Conservation (phyloP, 2,329 filamentous ascomycete genomes). For the Microdochium trichocladiopsis region DNA sequence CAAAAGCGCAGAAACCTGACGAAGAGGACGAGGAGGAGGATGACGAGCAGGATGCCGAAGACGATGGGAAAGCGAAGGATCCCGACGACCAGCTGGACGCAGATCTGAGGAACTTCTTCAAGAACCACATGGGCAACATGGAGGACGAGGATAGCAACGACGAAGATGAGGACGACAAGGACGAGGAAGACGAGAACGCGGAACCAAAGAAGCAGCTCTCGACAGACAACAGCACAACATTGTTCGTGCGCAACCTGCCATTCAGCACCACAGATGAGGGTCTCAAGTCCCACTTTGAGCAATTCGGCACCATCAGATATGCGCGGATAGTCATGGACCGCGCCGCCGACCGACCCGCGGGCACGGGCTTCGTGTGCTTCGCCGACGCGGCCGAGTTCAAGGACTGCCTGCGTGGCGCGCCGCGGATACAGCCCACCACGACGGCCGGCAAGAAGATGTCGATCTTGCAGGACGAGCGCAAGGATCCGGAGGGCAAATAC, state of each 20-base stretch:
- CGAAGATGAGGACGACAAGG: slow-evolving; percentile 12
- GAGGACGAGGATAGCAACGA: slow-evolving; percentile 33
- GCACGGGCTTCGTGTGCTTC: slow-evolving; percentile 95
- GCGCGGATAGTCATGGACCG: slow-evolving; percentile 86
- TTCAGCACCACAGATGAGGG: slow-evolving; percentile 80
- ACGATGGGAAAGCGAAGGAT: slow-evolving; percentile 20
- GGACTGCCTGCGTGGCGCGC: slow-evolving; percentile 68
- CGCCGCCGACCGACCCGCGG: slow-evolving; percentile 77
- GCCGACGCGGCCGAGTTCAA: slow-evolving; percentile 68
- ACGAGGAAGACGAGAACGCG: slow-evolving; percentile 29
- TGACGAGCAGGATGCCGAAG: slow-evolving; percentile 18
- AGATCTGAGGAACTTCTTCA: slow-evolving; percentile 48
- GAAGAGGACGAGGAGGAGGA: slow-evolving; percentile 22
- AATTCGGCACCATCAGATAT: slow-evolving; percentile 85
- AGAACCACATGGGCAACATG: slow-evolving; percentile 48
- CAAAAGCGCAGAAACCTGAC: slow-evolving; percentile 5
- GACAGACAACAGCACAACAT: slow-evolving; percentile 64
- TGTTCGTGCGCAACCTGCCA: slow-evolving; percentile 92
- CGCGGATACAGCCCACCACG: slow-evolving; percentile 42
- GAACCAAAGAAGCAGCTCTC: slow-evolving; percentile 27
- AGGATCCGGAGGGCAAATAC: slow-evolving; percentile 77
- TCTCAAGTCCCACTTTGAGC: slow-evolving; percentile 77
- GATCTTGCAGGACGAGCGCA: slow-evolving; percentile 77
- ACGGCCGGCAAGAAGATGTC: slow-evolving; percentile 61
- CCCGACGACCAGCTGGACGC: slow-evolving; percentile 31